phyloP scores from a whole-genome alignment of 106 monocot species.

The Acorus calamus region DNA sequence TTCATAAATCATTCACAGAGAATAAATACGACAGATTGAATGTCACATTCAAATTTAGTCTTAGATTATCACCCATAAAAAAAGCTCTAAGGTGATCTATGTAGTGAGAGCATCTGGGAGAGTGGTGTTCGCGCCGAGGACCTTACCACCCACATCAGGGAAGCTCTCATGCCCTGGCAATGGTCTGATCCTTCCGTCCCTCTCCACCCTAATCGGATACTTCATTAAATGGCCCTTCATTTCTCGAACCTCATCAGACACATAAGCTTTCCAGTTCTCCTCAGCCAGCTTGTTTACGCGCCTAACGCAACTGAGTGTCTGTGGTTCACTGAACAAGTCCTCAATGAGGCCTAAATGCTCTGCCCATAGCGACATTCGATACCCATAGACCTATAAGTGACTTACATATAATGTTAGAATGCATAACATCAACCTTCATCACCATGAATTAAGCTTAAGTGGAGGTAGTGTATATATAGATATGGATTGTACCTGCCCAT shows the following conservation, averaged over 20 bases:
- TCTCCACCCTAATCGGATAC: constrained; percentile 59
- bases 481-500: constrained; percentile 26
- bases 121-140: constrained; percentile 51
- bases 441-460: no score
- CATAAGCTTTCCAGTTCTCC: constrained; percentile 52
- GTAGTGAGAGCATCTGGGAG: constrained; percentile 78
- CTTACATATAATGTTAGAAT: neutral
- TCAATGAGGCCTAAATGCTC: constrained; percentile 69
- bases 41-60: no score
- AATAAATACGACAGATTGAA: no score
- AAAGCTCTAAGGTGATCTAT: constrained; percentile 6
- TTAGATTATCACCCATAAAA: no score
- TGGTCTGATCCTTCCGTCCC: constrained; percentile 42
- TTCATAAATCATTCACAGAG: no score
- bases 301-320: constrained; percentile 36
- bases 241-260: constrained; percentile 25
- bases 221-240: constrained; percentile 69
- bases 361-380: constrained; percentile 84
- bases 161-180: constrained; percentile 61
- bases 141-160: constrained; percentile 80
- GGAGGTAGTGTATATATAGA: no score
- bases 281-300: constrained; percentile 65
- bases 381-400: constrained; percentile 61
- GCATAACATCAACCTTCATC: no score
- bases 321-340: constrained; percentile 40